phyloP scores from a whole-genome alignment of 208 protist species.

The Trypanosoma congolense region DNA sequence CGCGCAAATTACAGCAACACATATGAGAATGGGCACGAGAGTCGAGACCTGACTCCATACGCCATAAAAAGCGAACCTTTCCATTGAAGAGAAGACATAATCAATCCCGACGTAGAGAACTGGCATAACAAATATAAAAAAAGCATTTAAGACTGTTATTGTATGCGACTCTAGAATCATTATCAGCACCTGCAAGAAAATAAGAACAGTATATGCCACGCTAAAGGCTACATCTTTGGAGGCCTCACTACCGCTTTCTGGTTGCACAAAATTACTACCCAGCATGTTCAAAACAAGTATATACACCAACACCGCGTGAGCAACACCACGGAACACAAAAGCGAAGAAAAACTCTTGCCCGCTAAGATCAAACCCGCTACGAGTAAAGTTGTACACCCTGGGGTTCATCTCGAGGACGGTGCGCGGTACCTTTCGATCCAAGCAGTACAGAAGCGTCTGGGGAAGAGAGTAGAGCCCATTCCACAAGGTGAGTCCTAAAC shows the following conservation, averaged over 20 bases:
- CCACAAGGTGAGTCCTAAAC: conserved; percentile 83
- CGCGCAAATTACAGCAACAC: conserved; percentile 32
- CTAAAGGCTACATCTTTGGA: conserved; percentile 74
- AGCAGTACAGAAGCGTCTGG: conserved; percentile 83
- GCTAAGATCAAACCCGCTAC: conserved; percentile 46
- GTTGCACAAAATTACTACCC: conserved; percentile 30
- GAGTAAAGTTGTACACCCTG: conserved; percentile 73
- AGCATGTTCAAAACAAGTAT: conserved; percentile 44
- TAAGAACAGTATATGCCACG: conserved; percentile 81
- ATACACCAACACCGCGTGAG: conserved; percentile 71
- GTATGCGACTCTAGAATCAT: conserved; percentile 84
- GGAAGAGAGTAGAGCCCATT: conserved; percentile 91
- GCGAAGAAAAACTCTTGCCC: conserved; percentile 56
- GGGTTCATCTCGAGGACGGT: conserved; percentile 66
- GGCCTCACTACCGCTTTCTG: conserved; percentile 24
- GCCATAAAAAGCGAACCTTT: conserved; percentile 51
- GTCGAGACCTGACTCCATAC: conserved; percentile 46
- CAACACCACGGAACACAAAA: conserved; percentile 65
- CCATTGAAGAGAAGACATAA: conserved; percentile 35
- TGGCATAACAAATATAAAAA: conserved; percentile 70
- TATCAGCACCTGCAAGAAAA: conserved; percentile 82
- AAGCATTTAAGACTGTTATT: conserved; percentile 62
- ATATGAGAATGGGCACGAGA: conserved; percentile 29
- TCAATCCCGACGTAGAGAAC: conserved; percentile 50
- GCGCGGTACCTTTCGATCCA: conserved; percentile 81